Conservation (phyloP, 139 green algal genomes). For the Zygnema cylindricum region DNA sequence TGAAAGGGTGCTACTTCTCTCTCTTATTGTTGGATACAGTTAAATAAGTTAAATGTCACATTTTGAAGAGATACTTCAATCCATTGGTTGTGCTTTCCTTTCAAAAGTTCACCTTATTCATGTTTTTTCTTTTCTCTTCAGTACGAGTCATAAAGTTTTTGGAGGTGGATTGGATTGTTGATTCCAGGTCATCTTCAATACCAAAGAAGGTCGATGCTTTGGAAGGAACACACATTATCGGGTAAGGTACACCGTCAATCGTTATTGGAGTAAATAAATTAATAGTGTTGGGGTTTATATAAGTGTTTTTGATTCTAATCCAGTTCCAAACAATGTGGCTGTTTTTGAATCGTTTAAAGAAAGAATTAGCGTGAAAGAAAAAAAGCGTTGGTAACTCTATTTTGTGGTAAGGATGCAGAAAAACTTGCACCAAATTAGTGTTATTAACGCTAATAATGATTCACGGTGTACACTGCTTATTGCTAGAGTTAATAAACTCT, state of each 20-base stretch:
- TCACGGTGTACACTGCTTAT: too few relatives aligned
- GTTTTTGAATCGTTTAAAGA: neutral
- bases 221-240: slow-evolving; percentile 62
- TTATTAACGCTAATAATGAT: too few relatives aligned
- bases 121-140: slow-evolving; percentile 9
- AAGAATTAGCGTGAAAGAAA: neutral
- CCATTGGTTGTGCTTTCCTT: too few relatives aligned
- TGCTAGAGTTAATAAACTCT: too few relatives aligned
- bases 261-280: neutral
- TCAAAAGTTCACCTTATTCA: too few relatives aligned
- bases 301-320: too few relatives aligned
- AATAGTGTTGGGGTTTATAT: neutral
- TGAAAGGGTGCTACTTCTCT: too few relatives aligned
- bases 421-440: too few relatives aligned
- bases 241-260: slow-evolving; percentile 20
- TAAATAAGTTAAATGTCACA: too few relatives aligned
- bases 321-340: too few relatives aligned
- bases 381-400: neutral
- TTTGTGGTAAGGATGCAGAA: neutral
- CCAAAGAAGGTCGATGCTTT: slow-evolving; percentile 82
- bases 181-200: slow-evolving; percentile 75
- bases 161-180: neutral
- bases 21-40: too few relatives aligned
- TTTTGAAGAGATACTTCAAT: too few relatives aligned
- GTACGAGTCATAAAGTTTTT: neutral